Percentiles rank a stretch among this genome's conserved stretches.
These are phyloP conservation scores for Fonsecaea pedrosoi DNA, from an alignment of 2,329 filamentous ascomycete genomes.

Conservation along the genomic window DNA sequence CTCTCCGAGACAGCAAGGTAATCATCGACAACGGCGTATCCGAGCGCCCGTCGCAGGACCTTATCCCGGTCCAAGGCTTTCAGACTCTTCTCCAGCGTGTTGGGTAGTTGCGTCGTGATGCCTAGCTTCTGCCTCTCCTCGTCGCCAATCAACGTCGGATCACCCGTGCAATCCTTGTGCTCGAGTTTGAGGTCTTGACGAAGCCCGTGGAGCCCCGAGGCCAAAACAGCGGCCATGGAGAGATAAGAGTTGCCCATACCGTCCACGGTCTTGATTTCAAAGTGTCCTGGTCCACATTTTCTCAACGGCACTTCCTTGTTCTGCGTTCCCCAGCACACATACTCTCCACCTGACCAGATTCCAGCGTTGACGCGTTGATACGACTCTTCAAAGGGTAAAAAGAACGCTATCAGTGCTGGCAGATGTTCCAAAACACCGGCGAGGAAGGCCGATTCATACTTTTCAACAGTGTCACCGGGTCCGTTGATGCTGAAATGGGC, in stretches of 20 bases:
- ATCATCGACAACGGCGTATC: constrained; percentile 40
- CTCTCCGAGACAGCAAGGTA: constrained; percentile 46
- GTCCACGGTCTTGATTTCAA: constrained; percentile 81
- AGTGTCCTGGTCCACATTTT: constrained; percentile 70
- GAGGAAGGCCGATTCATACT: constrained; percentile 68
- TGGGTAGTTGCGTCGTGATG: constrained; percentile 48
- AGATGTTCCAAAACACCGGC: constrained; percentile 73
- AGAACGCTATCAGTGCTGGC: constrained; percentile 71
- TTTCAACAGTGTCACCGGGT: constrained; percentile 39
- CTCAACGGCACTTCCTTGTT: constrained; percentile 79
- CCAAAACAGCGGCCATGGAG: constrained; percentile 66
- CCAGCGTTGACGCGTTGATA: constrained; percentile 73
- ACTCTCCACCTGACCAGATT: constrained; percentile 78
- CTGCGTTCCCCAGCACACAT: constrained; percentile 81
- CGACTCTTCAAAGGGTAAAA: constrained; percentile 68
- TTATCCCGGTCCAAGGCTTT: constrained; percentile 43
- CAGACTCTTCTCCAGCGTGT: constrained; percentile 46
- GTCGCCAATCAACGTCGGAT: constrained; percentile 45
- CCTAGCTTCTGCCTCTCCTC: constrained; percentile 45
- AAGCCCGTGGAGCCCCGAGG: constrained; percentile 66
- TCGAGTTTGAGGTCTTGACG: constrained; percentile 40
- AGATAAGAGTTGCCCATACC: constrained; percentile 81
- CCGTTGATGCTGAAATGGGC: constrained; percentile 72
- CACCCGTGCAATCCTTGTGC: constrained; percentile 45
- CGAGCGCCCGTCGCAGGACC: constrained; percentile 43